Evolutionary conservation across 768 basidiomycete genomes (phyloP).

Genomic region (Mycena vitilis): DNA sequence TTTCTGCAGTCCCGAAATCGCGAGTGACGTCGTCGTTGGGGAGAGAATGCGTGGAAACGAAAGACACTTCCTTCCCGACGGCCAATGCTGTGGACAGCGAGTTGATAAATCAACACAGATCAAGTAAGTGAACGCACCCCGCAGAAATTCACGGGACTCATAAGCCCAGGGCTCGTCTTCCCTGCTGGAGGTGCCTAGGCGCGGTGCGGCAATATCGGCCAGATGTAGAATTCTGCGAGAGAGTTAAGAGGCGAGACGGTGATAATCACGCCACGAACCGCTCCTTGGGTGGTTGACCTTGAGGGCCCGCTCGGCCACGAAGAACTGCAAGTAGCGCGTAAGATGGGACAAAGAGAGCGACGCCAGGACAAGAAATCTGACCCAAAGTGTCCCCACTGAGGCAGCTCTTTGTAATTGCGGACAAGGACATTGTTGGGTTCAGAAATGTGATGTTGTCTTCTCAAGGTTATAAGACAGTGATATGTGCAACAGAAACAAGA

Average conservation of each 20-base stretch:
- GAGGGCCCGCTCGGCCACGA: conserved; percentile 78
- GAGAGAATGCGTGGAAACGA: conserved; percentile 84
- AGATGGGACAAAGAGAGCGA: neutral
- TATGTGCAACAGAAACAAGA: no score
- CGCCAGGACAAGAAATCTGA: neutral
- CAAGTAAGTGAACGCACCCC: conserved; percentile 43
- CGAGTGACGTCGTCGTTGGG: conserved; percentile 82
- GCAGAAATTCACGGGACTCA: conserved; percentile 92
- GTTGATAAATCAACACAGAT: neutral
- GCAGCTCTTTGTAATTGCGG: conserved; percentile 65
- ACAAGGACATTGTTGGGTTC: no score
- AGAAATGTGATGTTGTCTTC: no score
- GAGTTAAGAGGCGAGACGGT: conserved; percentile 15
- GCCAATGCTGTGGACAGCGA: conserved; percentile 55
- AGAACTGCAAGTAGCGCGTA: conserved; percentile 64
- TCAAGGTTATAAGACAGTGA: no score
- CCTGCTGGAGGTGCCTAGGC: conserved; percentile 82
- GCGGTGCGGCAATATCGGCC: conserved; percentile 87
- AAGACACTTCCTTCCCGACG: conserved; percentile 92
- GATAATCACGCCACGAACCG: conserved; percentile 58
- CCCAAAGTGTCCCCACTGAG: conserved; percentile 83
- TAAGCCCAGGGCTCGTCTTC: conserved; percentile 97
- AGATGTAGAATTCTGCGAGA: conserved; percentile 83
- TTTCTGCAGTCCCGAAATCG: conserved; percentile 83
- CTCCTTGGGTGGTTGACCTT: conserved; percentile 92